Conservation (phyloP, 495 filamentous ascomycete genomes). For the Xylona heveae region DNA sequence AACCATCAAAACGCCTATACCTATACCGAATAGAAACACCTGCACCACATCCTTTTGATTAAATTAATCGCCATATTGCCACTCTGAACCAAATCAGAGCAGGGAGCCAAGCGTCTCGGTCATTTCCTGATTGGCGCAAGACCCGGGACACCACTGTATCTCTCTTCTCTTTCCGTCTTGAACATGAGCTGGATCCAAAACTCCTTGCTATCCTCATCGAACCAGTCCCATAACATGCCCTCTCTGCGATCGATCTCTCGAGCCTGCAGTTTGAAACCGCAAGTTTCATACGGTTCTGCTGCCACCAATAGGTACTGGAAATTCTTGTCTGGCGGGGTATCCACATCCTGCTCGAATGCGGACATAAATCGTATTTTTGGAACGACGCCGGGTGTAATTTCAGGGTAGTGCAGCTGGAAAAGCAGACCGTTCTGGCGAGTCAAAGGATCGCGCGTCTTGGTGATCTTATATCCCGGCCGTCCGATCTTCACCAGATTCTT, state of each 20-base stretch:
- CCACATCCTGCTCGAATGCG: constrained; percentile 87
- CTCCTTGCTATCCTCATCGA: constrained; percentile 90
- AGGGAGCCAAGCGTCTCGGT: no score
- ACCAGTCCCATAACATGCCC: constrained; percentile 80
- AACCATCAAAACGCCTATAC: no score
- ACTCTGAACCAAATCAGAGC: no score
- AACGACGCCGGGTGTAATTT: constrained; percentile 53
- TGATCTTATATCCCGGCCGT: constrained; percentile 93
- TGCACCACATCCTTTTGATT: no score
- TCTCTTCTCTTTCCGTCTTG: constrained; percentile 94
- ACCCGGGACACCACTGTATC: constrained; percentile 84
- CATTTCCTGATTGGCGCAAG: no score
- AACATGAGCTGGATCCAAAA: constrained; percentile 99
- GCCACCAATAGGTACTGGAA: constrained; percentile 92
- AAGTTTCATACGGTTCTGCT: constrained; percentile 95
- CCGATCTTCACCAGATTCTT: constrained; percentile 95
- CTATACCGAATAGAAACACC: no score
- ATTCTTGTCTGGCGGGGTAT: constrained; percentile 81
- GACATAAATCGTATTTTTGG: constrained; percentile 93
- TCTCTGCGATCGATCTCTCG: constrained; percentile 79
- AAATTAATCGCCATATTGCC: no score
- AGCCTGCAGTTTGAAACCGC: constrained; percentile 88
- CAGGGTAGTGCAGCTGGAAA: constrained; percentile 90
- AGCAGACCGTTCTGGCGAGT: constrained; percentile 76
- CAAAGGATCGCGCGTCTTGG: constrained; percentile 76